phyloP scores from a whole-genome alignment of 176 grass and related monocot species.

The Panicum miliaceum region DNA sequence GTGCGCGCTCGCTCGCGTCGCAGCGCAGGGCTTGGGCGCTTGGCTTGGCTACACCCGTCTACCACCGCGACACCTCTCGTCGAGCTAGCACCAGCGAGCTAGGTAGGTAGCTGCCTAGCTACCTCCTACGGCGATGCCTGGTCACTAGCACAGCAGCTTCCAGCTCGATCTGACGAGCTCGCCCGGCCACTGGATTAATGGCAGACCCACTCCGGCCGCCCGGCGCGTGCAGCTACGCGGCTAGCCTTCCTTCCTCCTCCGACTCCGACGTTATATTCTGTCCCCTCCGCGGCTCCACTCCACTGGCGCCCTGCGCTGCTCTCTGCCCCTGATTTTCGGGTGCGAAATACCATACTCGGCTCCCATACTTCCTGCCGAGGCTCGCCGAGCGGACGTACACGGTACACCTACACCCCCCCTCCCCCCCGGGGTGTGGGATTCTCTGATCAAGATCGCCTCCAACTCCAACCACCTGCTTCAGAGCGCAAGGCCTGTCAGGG shows the following conservation, averaged over 20 bases:
- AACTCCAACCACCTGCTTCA: background rate
- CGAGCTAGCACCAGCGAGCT: background rate
- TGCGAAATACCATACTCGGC: conserved; percentile 33
- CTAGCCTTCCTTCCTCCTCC: background rate
- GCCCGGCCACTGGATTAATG: background rate
- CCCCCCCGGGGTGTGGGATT: conserved; percentile 24
- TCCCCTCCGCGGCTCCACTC: background rate
- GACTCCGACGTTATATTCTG: conserved; percentile 38
- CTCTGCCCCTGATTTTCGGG: conserved; percentile 46
- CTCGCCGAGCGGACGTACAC: background rate
- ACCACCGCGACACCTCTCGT: background rate
- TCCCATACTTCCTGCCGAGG: background rate
- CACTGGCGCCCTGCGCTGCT: background rate
- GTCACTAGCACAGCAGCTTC: background rate
- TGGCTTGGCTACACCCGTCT: background rate
- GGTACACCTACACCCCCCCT: no score
- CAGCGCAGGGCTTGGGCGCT: conserved; percentile 26
- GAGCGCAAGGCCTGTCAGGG: background rate
- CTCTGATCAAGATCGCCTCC: conserved; percentile 1
- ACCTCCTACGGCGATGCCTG: background rate
- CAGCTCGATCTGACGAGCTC: background rate
- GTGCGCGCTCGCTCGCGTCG: background rate
- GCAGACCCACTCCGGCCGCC: background rate
- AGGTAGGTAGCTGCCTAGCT: background rate
- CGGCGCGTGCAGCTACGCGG: background rate